Conservation (phyloP, 169 alveolate genomes). For the Cryptosporidium ryanae region DNA sequence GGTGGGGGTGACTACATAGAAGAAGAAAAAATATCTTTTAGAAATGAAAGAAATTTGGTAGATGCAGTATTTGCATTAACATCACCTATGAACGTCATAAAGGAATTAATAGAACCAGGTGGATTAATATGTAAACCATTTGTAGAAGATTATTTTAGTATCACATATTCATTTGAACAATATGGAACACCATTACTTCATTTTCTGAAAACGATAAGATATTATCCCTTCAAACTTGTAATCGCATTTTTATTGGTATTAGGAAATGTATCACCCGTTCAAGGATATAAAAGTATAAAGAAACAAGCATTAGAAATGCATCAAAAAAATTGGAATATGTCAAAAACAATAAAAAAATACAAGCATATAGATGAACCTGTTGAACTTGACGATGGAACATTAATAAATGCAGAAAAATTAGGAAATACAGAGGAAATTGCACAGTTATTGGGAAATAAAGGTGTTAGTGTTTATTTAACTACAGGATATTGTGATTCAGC, state of each 20-base stretch:
- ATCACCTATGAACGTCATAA: constrained; percentile 79
- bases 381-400: constrained; percentile 48
- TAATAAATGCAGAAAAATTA: constrained; percentile 73
- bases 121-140: constrained; percentile 78
- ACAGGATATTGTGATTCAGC: constrained; percentile 81
- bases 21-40: constrained; percentile 1
- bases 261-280: constrained; percentile 77
- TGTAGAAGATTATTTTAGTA: constrained; percentile 78
- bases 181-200: constrained; percentile 78
- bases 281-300: constrained; percentile 73
- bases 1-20: not conserved
- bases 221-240: constrained; percentile 76
- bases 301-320: constrained; percentile 76
- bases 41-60: constrained; percentile 31
- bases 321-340: constrained; percentile 79
- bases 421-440: constrained; percentile 76
- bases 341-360: constrained; percentile 70
- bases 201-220: constrained; percentile 69
- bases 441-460: constrained; percentile 71
- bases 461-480: constrained; percentile 76
- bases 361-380: constrained; percentile 77
- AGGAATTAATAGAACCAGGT: constrained; percentile 80
- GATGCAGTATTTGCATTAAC: constrained; percentile 74
- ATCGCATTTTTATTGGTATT: constrained; percentile 77
- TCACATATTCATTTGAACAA: constrained; percentile 78